Evolutionary conservation across 129 eudicot species (phyloP), one percentile per base, ranked within the genome.

Genomic region (Ambrosia artemisiifolia): DNA sequence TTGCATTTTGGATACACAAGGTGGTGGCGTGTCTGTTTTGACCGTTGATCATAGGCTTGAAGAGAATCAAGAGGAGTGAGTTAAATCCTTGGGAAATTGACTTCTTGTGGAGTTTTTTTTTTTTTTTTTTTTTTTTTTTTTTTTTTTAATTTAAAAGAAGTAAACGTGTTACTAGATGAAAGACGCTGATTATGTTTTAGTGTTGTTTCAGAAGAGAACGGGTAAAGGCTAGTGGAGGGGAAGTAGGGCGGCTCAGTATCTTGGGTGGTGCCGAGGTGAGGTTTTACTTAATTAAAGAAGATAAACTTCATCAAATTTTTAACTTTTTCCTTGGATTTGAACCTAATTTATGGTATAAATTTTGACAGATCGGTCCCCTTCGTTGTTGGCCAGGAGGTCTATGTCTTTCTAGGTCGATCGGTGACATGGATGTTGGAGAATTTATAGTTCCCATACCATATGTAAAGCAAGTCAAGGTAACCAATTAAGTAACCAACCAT

Each of bases 381-480:
- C 92, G 98, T 65, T 93, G 96, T 81, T 93, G 98, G 98, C 98
- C 98, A 63, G 98, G 98, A 40, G 98, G 98, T 16, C 89, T 93
- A 75, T 93, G 98, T 84, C 98, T 93, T 80, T 93, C 98, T 3
- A 77, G 98, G 71, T 93, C 98, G 40, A 93, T 93, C 14, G 98
- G 98, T 2, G 98, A 93, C 80, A 84, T 85, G 92, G 98, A 93
- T 87, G 98, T 93, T 46, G 96, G 96, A 28, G 98, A 93, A 65
- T 89, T 85, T 60, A 93, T 93, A 3, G 98, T 93, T 67, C 98
- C 98, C 13, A 74, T 93, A 70, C 98, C 98, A 6, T 78, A 89
- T 65, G 98, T 93, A 54, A 93, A 93, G 74, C 98, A 93, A 89
- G 95, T 93, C 51, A 93, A 93, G 90, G 98, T 93, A 84, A 38